phyloP scores from a whole-genome alignment of 176 grass and related monocot genomes.

The Musa beccarii region DNA sequence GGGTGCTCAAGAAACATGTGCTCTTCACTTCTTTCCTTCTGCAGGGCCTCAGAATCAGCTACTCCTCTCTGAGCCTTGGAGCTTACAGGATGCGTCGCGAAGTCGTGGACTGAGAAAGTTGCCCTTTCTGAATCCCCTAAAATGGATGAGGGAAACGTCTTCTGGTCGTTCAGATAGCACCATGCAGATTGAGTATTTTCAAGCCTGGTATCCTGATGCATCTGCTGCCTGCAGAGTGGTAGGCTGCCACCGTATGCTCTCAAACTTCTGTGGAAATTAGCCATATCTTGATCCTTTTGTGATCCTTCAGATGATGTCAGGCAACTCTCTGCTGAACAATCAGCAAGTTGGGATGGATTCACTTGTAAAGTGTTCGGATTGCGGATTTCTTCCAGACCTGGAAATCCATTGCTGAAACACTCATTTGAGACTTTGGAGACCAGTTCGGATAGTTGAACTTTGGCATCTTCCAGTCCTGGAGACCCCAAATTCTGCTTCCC shows the following conservation, averaged over 20 bases:
- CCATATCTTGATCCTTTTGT: conserved; percentile 54
- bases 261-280: not conserved
- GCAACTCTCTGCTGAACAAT: conserved; percentile 65
- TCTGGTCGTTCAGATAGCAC: not conserved
- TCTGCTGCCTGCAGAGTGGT: not conserved
- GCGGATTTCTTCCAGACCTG: conserved; percentile 26
- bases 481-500: conserved; percentile 47
- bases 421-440: conserved; percentile 66
- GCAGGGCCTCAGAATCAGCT: conserved; percentile 3
- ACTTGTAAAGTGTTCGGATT: conserved; percentile 34
- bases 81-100: conserved; percentile 44
- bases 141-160: not conserved
- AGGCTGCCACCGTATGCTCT: not conserved
- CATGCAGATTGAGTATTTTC: not conserved
- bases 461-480: conserved; percentile 49
- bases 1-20: conserved; percentile 39
- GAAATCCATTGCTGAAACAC: conserved; percentile 30
- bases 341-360: conserved; percentile 34
- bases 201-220: not conserved
- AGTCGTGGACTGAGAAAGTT: conserved; percentile 9
- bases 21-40: conserved; percentile 12
- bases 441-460: conserved; percentile 76
- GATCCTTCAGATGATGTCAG: conserved; percentile 61
- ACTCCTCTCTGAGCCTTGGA: conserved; percentile 31
- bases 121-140: not conserved